Percentiles rank a stretch among this genome's conserved stretches.
These are phyloP conservation scores for Striga asiatica DNA, from an alignment of 257 asterid species.

Conservation along the genomic window DNA sequence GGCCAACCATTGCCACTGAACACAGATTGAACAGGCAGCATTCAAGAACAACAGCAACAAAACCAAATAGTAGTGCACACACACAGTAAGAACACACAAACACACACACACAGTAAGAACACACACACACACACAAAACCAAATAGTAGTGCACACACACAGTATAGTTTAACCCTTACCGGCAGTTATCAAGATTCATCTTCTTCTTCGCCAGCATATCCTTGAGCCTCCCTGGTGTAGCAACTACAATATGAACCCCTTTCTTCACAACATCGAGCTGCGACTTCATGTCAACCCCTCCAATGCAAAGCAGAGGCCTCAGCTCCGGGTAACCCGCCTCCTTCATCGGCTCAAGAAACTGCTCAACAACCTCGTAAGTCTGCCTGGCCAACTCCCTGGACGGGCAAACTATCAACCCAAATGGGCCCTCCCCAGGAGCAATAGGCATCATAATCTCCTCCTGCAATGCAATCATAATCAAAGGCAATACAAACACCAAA, in stretches of 20 bases:
- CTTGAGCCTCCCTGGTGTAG: slow-evolving; percentile 5
- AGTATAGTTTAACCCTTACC: neutral
- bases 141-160: neutral
- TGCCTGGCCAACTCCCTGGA: slow-evolving; percentile 2
- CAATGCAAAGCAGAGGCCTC: slow-evolving; percentile 8
- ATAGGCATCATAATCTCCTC: slow-evolving; percentile 5
- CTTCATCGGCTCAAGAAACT: neutral
- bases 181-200: neutral
- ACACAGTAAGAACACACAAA: too few relatives aligned
- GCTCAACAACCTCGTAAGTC: neutral
- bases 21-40: neutral
- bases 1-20: neutral
- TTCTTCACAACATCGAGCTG: slow-evolving; percentile 1
- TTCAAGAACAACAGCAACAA: neutral
- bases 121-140: neutral
- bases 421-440: slow-evolving; percentile 4
- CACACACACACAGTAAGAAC: neutral
- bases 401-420: slow-evolving; percentile 1
- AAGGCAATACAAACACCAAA: neutral
- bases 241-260: slow-evolving; percentile 7
- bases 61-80: neutral
- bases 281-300: slow-evolving; percentile 7
- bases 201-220: slow-evolving; percentile 7
- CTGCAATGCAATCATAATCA: slow-evolving; percentile 1
- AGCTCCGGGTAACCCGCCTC: slow-evolving; percentile 5